A percentile compares a stretch with the other conserved stretches of the same genome.
phyloP scores from a whole-genome alignment of 257 asterid genomes.

The Solanum pennellii region DNA sequence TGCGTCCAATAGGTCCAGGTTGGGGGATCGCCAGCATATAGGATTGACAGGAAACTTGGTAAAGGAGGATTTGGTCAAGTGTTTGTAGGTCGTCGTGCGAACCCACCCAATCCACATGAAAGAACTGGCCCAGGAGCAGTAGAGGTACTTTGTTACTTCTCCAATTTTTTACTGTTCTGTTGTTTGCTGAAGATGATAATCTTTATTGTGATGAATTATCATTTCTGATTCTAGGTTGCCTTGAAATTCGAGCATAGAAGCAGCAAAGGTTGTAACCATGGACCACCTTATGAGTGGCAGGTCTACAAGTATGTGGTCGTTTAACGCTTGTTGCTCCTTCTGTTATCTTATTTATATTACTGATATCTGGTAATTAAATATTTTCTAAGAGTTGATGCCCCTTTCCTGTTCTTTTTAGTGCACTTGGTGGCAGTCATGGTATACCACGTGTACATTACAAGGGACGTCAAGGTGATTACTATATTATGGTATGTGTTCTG shows the following conservation, averaged over 20 bases:
- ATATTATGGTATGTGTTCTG: constrained; percentile 47
- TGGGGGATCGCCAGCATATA: constrained; percentile 76
- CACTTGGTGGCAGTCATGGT: constrained; percentile 83
- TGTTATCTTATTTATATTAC: neutral
- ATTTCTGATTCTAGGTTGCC: constrained; percentile 48
- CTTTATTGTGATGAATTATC: neutral
- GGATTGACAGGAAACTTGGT: constrained; percentile 64
- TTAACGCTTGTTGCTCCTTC: neutral
- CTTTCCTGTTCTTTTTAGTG: constrained; percentile 13
- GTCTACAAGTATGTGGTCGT: constrained; percentile 47
- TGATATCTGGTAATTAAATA: neutral
- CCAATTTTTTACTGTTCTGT: neutral
- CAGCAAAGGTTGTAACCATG: constrained; percentile 84
- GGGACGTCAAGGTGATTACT: constrained; percentile 69
- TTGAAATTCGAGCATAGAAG: constrained; percentile 71
- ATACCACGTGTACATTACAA: constrained; percentile 70
- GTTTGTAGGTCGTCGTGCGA: constrained; percentile 70
- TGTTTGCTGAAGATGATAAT: neutral
- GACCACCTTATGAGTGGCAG: constrained; percentile 87
- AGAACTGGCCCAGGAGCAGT: constrained; percentile 79
- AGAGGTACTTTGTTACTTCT: constrained; percentile 32
- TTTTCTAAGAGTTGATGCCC: neutral
- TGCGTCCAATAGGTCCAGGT: constrained; percentile 61
- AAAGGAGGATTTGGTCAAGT: constrained; percentile 99
- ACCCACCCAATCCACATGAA: constrained; percentile 52